A percentile compares a stretch with the other conserved stretches of the same genome.
phyloP scores from a whole-genome alignment of 2,329 filamentous ascomycete genomes.

The Cercospora berteroae region DNA sequence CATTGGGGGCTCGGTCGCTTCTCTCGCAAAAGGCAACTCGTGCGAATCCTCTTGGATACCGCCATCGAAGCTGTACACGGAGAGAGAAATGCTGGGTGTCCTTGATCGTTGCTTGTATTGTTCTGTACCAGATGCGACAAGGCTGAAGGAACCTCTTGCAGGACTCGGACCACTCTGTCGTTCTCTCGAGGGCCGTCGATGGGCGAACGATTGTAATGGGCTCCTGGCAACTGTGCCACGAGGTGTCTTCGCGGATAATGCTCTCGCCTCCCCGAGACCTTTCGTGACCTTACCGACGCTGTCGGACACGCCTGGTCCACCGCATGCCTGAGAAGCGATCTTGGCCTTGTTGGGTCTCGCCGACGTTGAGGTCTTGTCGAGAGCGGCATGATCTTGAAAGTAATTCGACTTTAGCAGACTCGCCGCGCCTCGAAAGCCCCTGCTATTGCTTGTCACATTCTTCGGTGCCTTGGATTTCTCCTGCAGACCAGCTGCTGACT shows the following conservation, averaged over 20 bases:
- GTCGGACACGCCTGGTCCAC: neutral
- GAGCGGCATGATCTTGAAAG: conserved; percentile 1
- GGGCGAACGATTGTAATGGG: neutral
- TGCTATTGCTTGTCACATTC: conserved; percentile 6
- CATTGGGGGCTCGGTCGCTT: neutral
- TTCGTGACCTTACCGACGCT: neutral
- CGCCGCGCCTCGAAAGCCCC: conserved; percentile 21
- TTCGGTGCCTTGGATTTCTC: conserved; percentile 6
- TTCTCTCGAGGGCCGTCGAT: neutral
- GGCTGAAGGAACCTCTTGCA: neutral
- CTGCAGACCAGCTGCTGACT: conserved; percentile 4
- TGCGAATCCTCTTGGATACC: neutral
- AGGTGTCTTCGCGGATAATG: neutral
- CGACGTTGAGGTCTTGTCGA: conserved; percentile 2
- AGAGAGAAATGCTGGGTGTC: conserved; percentile 22
- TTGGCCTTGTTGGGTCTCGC: neutral
- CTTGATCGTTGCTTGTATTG: conserved; percentile 8
- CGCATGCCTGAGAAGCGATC: neutral
- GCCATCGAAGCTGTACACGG: conserved; percentile 18
- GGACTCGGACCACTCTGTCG: neutral
- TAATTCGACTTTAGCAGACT: conserved; percentile 11
- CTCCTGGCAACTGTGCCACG: neutral
- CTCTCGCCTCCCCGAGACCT: neutral
- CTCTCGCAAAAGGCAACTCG: neutral
- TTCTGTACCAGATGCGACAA: neutral